Conservation (phyloP, 352 stramenopile genomes). For the Halophytophthora polymorphica region DNA sequence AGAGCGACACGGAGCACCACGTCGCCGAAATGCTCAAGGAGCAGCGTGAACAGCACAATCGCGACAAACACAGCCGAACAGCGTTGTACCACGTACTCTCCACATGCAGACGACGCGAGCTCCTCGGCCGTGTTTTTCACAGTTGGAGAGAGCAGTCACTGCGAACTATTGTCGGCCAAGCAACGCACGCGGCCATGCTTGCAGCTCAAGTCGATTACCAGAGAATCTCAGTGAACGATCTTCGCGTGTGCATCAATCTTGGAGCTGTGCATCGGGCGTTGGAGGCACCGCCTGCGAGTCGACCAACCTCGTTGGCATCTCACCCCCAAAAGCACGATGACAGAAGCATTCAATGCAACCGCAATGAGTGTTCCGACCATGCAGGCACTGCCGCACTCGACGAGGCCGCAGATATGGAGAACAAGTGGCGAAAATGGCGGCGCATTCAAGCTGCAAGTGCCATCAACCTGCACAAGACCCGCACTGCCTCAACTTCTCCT, state of each 20-base stretch:
- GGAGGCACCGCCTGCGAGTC: constrained; percentile 5
- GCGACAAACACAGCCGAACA: constrained; percentile 14
- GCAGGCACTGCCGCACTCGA: constrained; percentile 2
- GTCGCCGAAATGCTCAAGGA: constrained; percentile 1
- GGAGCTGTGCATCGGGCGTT: background rate
- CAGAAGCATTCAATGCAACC: constrained; percentile 1
- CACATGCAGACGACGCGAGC: constrained; percentile 6
- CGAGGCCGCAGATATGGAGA: constrained; percentile 8
- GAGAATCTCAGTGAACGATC: background rate
- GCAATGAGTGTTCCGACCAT: background rate
- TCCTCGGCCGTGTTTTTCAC: constrained; percentile 21
- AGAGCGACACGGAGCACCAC: constrained; percentile 21
- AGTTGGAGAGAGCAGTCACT: constrained; percentile 57
- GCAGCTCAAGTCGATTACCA: constrained; percentile 20
- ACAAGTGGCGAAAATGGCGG: constrained; percentile 26
- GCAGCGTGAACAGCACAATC: background rate
- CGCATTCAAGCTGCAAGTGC: constrained; percentile 11
- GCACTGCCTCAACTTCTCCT: too few species aligned
- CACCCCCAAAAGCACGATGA: background rate
- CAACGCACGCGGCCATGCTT: constrained; percentile 66
- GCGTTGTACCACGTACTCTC: constrained; percentile 9
- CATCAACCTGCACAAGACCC: constrained; percentile 8
- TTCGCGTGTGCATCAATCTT: background rate
- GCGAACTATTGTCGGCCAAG: constrained; percentile 42
- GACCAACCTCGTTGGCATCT: background rate